Base-by-base conservation (phyloP, 768 basidiomycete genomes). In the Termitomyces sp. region DNA sequence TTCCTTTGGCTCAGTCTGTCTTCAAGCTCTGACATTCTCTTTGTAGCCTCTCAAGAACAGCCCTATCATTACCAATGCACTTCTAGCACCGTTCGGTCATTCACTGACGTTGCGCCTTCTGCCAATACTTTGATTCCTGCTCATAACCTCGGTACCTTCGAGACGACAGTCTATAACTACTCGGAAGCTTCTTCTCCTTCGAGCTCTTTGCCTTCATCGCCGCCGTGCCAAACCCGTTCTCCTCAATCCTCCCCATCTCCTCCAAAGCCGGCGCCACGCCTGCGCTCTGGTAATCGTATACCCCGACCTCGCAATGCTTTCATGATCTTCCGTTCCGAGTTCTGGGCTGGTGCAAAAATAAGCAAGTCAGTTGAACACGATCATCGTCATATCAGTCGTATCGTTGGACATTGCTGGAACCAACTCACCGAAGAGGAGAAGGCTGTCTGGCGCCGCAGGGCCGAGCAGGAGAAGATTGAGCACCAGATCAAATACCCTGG, bases 271-370 rank as follows among this genome's bases (percentile, higher is more conserved):
- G 54, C 54, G 37, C 46, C 54, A 28, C 62, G 60, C n/a, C 46
- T 64, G 50, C 62, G 74, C 61, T 71, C 73, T 57, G 70, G 71
- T 10, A 75, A 75, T 37, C 84, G 84, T 66, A 80, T 92, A 38
- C 84, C 84, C 33, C 84, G 91, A 14, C 92, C 92, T 1, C 79
- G 87, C 54, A 95, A 94, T 65, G 86, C 91, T 10, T 95, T 93
- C 76, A 91, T 86, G 75, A 78, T 85, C 66, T 86, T 80, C 67
- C 78, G 84, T 21, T 85, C 81, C 26, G 81, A 78, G 54, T 83
- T 86, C 50, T 79, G 81, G 41, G 76, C 79, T 3, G 74, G 75
- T 7, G 75, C 79, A 42, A 80, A 78, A 58, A 74, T 82, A 57
- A 67, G 61, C 50, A 70, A 72, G n/a, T 68, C 64, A 19, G 71